phyloP scores from a whole-genome alignment of 805 yeast genomes.

The Metschnikowia continentalis region DNA sequence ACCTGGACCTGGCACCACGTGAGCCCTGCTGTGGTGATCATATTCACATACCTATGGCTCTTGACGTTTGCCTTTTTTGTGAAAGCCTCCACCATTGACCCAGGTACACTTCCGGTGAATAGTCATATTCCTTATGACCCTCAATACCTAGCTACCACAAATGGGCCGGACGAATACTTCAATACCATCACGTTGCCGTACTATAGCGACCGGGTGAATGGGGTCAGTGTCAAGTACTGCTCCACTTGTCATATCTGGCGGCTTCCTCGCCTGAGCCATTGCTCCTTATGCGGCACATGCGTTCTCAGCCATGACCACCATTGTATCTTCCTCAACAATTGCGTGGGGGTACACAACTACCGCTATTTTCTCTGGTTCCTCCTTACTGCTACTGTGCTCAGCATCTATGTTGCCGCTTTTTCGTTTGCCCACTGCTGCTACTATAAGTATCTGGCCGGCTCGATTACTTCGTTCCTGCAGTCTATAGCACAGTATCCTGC shows the following conservation, averaged over 20 bases:
- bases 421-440: conserved; percentile 18
- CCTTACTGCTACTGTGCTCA: conserved; percentile 17
- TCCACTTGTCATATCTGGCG: conserved; percentile 56
- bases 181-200: conserved; percentile 22
- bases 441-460: conserved; percentile 4
- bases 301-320: conserved; percentile 68
- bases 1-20: conserved; percentile 54
- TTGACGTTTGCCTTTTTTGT: conserved; percentile 46
- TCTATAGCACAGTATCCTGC: conserved; percentile 23
- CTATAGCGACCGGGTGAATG: conserved; percentile 18
- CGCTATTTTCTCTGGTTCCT: conserved; percentile 34
- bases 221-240: conserved; percentile 55
- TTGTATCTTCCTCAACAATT: conserved; percentile 55
- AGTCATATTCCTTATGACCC: conserved; percentile 44
- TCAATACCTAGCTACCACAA: conserved; percentile 2
- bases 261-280: conserved; percentile 66
- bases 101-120: conserved; percentile 68
- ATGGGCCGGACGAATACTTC: conserved; percentile 49
- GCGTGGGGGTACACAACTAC: conserved; percentile 40
- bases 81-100: conserved; percentile 57
- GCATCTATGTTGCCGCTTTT: conserved; percentile 15
- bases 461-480: conserved; percentile 2
- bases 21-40: conserved; percentile 52
- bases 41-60: conserved; percentile 58
- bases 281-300: conserved; percentile 66